Conservation (phyloP, 306 rosid species). For the Acmispon strigosus region DNA sequence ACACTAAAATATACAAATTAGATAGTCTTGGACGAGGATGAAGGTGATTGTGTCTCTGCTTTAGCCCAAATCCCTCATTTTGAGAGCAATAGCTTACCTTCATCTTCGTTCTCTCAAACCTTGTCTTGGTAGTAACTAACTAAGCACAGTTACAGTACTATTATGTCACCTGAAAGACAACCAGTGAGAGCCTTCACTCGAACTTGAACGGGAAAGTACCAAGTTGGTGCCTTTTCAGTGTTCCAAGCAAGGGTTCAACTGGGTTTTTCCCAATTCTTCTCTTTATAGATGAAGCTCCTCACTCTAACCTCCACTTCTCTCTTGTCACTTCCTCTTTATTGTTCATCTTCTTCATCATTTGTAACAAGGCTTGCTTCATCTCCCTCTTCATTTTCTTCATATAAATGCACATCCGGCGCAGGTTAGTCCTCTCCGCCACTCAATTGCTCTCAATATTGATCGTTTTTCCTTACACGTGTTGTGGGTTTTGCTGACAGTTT, state of each 20-base stretch:
- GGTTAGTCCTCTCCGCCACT: slow-evolving; percentile 27
- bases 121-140: too few relatives aligned
- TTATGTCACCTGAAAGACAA: too few relatives aligned
- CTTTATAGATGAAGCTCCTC: slow-evolving; percentile 17
- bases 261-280: not conserved
- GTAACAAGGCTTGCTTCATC: not conserved
- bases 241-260: not conserved
- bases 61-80: too few relatives aligned
- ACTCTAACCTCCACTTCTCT: slow-evolving; percentile 21
- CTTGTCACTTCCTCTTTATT: slow-evolving; percentile 7
- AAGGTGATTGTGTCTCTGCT: too few relatives aligned
- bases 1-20: too few relatives aligned
- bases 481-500: slow-evolving; percentile 31
- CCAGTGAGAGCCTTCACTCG: too few relatives aligned
- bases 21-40: too few relatives aligned
- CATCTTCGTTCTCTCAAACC: too few relatives aligned
- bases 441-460: not conserved
- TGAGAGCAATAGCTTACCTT: too few relatives aligned
- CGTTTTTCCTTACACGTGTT: slow-evolving; percentile 2
- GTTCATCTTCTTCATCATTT: not conserved
- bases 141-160: too few relatives aligned
- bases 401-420: slow-evolving; percentile 27
- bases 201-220: too few relatives aligned
- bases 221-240: too few relatives aligned
- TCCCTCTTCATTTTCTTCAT: not conserved